Percentiles rank a stretch among this genome's conserved stretches.
These are phyloP conservation scores for Phytophthora tubulina DNA, from an alignment of 352 stramenopile species.

Conservation along the genomic window DNA sequence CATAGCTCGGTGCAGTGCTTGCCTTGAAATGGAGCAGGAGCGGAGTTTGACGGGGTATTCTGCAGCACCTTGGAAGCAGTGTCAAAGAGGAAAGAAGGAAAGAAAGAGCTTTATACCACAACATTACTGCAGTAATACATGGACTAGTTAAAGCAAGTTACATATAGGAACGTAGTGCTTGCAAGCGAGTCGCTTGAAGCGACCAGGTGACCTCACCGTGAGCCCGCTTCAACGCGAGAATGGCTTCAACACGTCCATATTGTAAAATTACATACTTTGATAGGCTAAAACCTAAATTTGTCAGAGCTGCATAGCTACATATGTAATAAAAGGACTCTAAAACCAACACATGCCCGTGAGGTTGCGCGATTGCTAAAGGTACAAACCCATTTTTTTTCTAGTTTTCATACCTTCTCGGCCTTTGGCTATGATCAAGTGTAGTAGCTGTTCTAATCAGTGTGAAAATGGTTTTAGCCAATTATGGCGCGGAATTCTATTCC, in stretches of 20 bases:
- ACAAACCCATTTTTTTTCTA: background rate
- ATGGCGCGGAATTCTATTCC: too few relatives aligned
- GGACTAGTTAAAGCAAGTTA: too few relatives aligned
- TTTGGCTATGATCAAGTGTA: conserved; percentile 56
- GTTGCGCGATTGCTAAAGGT: background rate
- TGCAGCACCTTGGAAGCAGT: too few relatives aligned
- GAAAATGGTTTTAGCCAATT: conserved; percentile 82
- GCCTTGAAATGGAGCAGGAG: background rate
- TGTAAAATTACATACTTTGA: background rate
- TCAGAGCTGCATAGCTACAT: too few relatives aligned
- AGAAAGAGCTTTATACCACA: too few relatives aligned
- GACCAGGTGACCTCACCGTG: too few relatives aligned
- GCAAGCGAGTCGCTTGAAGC: too few relatives aligned
- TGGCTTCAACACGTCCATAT: background rate
- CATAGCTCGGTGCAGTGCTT: background rate
- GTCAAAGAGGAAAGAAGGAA: too few relatives aligned
- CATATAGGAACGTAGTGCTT: background rate
- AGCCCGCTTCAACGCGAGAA: background rate
- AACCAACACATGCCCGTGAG: background rate
- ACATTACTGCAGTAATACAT: too few relatives aligned
- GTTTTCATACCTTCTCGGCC: conserved; percentile 85
- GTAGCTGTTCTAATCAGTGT: conserved; percentile 95
- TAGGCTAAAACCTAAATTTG: background rate
- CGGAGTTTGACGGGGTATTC: background rate
- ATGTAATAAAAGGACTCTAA: background rate